Base-by-base conservation (phyloP, 208 protist genomes). In the Trypanosoma congolense region DNA sequence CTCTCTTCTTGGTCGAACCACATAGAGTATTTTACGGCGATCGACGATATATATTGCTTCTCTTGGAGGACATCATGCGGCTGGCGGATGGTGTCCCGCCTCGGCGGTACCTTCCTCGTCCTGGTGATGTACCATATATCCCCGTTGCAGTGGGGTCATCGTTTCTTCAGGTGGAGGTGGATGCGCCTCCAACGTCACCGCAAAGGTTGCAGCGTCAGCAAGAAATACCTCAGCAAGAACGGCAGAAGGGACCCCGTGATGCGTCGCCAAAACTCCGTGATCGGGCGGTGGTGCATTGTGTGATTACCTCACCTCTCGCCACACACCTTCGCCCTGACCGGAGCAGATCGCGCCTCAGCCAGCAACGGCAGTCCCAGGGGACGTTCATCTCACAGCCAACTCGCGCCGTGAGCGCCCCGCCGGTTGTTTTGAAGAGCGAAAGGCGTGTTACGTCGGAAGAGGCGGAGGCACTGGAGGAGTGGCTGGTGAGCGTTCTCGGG, bases 401-500 rank as follows among this genome's bases (percentile, higher is more conserved):
- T n/a, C n/a, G n/a, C n/a, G n/a, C n/a, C n/a, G n/a, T n/a, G n/a
- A n/a, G n/a, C 26, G 6, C 36, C 3, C 48, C 57, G 6, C n/a
- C 40, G 33, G 40, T 28, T 29, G 33, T 28, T 19, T 16, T 64
- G 18, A 63, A 36, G 26, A 36, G 24, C n/a, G 6, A 42, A 4
- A 31, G 42, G n/a, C 35, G 44, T 36, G 40, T 30, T 14, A 54
- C 48, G n/a, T n/a, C n/a, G 1, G 33, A 43, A 14, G 69, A 69
- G 8, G 24, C 63, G 19, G 43, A 31, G 33, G 3, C 40, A 18
- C 18, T 80, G 46, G 35, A 47, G 41, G 33, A 55, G 22, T 92
- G 85, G 85, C 52, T 92, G 44, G 30, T 53, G 24, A 33, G 24
- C 2, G 55, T 65, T 40, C 65, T 92, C 16, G 81, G 80, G 5